Percentiles rank a stretch among this genome's conserved stretches.
These are phyloP conservation scores for Stephania yunnanensis DNA, from an alignment of 164 flowering plant genomes.

Conservation along the genomic window DNA sequence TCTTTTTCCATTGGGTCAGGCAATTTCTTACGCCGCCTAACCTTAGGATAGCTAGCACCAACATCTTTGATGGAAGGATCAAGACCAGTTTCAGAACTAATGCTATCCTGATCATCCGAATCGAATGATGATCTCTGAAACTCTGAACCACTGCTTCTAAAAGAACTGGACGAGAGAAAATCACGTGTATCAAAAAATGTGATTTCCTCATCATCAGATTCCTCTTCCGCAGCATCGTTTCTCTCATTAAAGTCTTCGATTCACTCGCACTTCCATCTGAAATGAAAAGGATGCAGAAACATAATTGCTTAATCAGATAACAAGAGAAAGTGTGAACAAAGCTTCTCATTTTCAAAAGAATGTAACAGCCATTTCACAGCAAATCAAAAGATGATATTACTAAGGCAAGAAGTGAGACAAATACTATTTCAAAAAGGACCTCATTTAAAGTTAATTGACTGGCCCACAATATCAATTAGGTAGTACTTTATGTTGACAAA, in stretches of 20 bases:
- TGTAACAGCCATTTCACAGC: not conserved
- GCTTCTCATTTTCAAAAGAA: not conserved
- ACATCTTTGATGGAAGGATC: slow-evolving; percentile 9
- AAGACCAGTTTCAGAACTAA: not conserved
- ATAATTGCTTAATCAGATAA: not conserved
- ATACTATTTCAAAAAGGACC: not conserved
- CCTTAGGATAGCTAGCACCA: slow-evolving; percentile 1
- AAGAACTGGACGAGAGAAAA: slow-evolving; percentile 11
- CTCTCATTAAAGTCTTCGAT: slow-evolving; percentile 9
- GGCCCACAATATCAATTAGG: not conserved
- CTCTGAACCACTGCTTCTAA: slow-evolving; percentile 11
- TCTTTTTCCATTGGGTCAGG: slow-evolving; percentile 14
- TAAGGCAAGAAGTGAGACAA: not conserved
- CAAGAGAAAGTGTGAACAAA: not conserved
- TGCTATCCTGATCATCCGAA: slow-evolving; percentile 7
- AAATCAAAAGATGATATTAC: not conserved
- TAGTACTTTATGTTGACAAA: not conserved
- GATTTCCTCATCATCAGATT: slow-evolving; percentile 11
- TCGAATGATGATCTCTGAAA: slow-evolving; percentile 11
- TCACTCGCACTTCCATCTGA: slow-evolving; percentile 13
- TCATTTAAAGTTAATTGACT: not conserved
- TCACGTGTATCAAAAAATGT: slow-evolving; percentile 10
- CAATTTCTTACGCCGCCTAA: slow-evolving; percentile 15
- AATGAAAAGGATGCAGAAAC: not conserved
- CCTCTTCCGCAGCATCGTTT: slow-evolving; percentile 12